A percentile compares a stretch with the other conserved stretches of the same genome.
phyloP scores from a whole-genome alignment of 2,329 filamentous ascomycete genomes.

The Monosporascus sp. region DNA sequence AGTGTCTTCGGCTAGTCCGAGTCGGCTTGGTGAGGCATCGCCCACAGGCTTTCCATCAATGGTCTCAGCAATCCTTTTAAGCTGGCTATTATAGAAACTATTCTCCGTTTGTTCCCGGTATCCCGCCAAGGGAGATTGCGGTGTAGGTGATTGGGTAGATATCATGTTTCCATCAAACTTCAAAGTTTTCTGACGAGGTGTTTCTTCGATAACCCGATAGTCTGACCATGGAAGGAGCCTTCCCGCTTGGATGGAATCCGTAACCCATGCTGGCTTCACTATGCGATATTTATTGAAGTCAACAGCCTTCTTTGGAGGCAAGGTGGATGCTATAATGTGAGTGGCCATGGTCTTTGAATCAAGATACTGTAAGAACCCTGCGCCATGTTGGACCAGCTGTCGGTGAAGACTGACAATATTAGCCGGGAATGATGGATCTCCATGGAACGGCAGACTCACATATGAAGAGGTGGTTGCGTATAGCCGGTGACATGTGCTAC shows the following conservation, averaged over 20 bases:
- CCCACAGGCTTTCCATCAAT: slow-evolving; percentile 12
- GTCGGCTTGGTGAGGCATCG: slow-evolving; percentile 11
- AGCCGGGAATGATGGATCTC: slow-evolving; percentile 1
- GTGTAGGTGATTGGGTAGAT: slow-evolving; percentile 58
- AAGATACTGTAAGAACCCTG: slow-evolving; percentile 88
- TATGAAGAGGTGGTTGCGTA: slow-evolving; percentile 85
- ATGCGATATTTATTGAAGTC: slow-evolving; percentile 87
- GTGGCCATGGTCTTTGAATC: slow-evolving; percentile 93
- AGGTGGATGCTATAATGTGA: slow-evolving; percentile 85
- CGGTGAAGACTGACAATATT: slow-evolving; percentile 56
- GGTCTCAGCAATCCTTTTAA: slow-evolving; percentile 37
- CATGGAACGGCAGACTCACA: slow-evolving; percentile 40
- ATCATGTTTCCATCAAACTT: slow-evolving; percentile 57
- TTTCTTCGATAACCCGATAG: slow-evolving; percentile 82
- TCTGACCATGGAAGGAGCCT: slow-evolving; percentile 79
- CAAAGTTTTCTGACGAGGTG: slow-evolving; percentile 74
- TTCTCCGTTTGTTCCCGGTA: slow-evolving; percentile 78
- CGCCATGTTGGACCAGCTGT: slow-evolving; percentile 88
- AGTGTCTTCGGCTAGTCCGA: not conserved
- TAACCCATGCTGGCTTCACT: slow-evolving; percentile 91
- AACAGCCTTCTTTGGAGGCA: slow-evolving; percentile 88
- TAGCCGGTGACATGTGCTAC: slow-evolving; percentile 94
- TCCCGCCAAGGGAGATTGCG: slow-evolving; percentile 41
- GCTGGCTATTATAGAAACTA: slow-evolving; percentile 77
- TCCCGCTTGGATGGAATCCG: slow-evolving; percentile 79